Evolutionary conservation across 306 rosid species (phyloP), one percentile per base, ranked within the genome.

Genomic region (Corylus americana): DNA sequence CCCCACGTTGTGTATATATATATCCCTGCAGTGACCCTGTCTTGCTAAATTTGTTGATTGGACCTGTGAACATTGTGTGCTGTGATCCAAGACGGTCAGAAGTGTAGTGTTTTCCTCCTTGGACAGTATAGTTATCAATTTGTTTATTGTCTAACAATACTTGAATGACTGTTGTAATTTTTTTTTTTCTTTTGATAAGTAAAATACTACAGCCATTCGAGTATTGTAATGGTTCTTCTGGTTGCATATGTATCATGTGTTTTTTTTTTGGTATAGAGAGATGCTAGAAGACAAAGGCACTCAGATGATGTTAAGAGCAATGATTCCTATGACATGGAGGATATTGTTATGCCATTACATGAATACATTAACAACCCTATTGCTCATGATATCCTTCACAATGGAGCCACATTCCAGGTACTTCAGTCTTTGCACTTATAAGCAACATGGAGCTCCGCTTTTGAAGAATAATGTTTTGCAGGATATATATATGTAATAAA

Each of bases 321-420:
- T 77, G 91, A 83, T 79, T 86, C 92, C 44, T 93, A 93, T 79
- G 87, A 90, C 83, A 86, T 88, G 92, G 86, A 88, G 81, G 90
- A 91, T 72, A 79, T 90, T 64, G 92, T 91, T 70, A 96, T 96
- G 97, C 97, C 99, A 48, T 81, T 96, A 78, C 87, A 77, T 29
- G 93, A 93, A 84, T 96, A 83, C 85, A 88, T 96, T 82, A 85
- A 89, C 55, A 85, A 89, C 70, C 94, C 92, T 59, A 86, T 85
- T 74, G 94, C 93, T 80, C 73, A 77, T 77, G 98, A 96, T 71
- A 87, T 96, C 76, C 68, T 96, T 79, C 97, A 96, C 83, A 96
- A 96, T 54, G 99, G 99, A 76, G 98, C 94, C 67, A 93, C 98
- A 71, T 93, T 96, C 84, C 99, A 96, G 99, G 99, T 96, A 88